These are phyloP conservation scores for Ilex aquifolium DNA, from an alignment of 257 asterid genomes.

Conservation along the genomic window DNA sequence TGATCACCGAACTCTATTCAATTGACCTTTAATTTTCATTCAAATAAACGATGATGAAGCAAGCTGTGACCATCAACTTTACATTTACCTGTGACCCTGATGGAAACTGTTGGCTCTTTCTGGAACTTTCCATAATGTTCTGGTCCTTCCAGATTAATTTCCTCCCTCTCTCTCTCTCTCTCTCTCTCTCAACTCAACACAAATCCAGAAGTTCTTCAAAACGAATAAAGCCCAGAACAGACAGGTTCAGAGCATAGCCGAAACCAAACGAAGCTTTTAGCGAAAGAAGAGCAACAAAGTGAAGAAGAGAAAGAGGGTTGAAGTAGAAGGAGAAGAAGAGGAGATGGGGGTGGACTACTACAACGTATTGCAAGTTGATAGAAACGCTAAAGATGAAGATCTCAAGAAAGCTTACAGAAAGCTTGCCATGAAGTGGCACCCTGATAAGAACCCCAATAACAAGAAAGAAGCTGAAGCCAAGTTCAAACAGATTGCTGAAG, in stretches of 20 bases:
- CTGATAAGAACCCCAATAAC: slow-evolving; percentile 38
- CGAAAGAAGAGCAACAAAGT: slow-evolving; percentile 9
- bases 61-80: no score
- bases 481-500: slow-evolving; percentile 42
- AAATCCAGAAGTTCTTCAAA: not conserved
- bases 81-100: no score
- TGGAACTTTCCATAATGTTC: slow-evolving; percentile 13
- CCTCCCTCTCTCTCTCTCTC: not conserved
- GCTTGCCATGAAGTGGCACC: slow-evolving; percentile 46
- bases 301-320: slow-evolving; percentile 25
- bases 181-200: not conserved
- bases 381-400: slow-evolving; percentile 30
- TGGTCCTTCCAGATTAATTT: slow-evolving; percentile 4
- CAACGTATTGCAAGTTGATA: slow-evolving; percentile 33
- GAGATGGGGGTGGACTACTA: slow-evolving; percentile 40
- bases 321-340: slow-evolving; percentile 1
- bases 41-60: no score
- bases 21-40: no score
- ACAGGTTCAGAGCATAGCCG: not conserved
- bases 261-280: not conserved
- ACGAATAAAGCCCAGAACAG: not conserved
- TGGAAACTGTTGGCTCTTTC: not conserved
- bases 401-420: slow-evolving; percentile 42
- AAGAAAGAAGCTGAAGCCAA: slow-evolving; percentile 41
- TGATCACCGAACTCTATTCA: no score